A percentile compares a stretch with the other conserved stretches of the same genome.
These are phyloP conservation scores for Phytophthora citricola DNA, from an alignment of 352 stramenopile genomes.

Conservation along the genomic window DNA sequence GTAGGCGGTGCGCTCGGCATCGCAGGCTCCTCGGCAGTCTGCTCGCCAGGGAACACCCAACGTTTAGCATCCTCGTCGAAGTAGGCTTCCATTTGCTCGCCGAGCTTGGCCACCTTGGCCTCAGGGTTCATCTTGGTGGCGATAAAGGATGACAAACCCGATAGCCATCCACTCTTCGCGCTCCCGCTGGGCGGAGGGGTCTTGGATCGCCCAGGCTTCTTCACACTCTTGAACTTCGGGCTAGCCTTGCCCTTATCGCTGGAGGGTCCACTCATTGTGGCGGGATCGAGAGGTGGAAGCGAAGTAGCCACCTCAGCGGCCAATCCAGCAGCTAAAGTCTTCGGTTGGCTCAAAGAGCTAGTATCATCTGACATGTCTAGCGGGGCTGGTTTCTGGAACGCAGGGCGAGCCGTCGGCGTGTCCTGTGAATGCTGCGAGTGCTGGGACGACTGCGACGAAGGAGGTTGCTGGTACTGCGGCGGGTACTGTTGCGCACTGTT, in stretches of 20 bases:
- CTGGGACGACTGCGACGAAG: conserved; percentile 31
- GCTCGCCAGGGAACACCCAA: conserved; percentile 90
- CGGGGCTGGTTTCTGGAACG: conserved; percentile 26
- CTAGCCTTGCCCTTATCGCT: conserved; percentile 81
- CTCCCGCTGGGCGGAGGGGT: conserved; percentile 78
- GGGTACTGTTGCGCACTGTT: conserved; percentile 17
- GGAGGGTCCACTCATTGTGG: conserved; percentile 47
- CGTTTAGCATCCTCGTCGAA: conserved; percentile 85
- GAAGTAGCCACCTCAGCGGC: conserved; percentile 28
- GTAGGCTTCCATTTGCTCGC: conserved; percentile 82
- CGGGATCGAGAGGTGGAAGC: conserved; percentile 23
- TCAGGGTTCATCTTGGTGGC: conserved; percentile 85
- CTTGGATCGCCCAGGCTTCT: conserved; percentile 76
- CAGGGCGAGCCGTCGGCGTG: conserved; percentile 8
- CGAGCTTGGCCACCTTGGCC: conserved; percentile 81
- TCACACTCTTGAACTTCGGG: conserved; percentile 68
- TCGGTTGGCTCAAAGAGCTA: conserved; percentile 24
- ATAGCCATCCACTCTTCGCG: conserved; percentile 69
- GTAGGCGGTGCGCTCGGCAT: conserved; percentile 79
- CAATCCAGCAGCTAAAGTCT: conserved; percentile 17
- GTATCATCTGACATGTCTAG: conserved; percentile 13
- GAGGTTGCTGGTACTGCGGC: conserved; percentile 21
- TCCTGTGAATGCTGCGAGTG: conserved; percentile 29
- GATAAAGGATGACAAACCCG: conserved; percentile 71
- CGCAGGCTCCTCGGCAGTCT: conserved; percentile 57